Evolutionary conservation across 176 grass and related monocot species (phyloP).

Genomic region (Oropetium thomaeum): DNA sequence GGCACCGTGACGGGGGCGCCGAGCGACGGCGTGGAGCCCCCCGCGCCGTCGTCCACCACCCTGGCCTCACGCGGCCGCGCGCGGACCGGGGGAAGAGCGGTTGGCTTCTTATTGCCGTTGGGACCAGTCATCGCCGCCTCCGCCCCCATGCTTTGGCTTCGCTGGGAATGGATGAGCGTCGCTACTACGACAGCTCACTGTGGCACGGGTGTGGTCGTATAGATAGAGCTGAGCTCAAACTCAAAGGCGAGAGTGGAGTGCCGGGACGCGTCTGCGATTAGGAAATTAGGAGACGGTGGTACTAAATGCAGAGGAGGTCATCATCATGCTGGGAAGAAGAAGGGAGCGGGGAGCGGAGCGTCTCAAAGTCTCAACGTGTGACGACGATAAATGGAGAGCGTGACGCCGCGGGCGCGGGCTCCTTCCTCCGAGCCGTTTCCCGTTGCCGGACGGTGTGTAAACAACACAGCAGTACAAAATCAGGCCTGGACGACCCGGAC

Average conservation of each 20-base stretch:
- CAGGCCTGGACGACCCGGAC: no score
- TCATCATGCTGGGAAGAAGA: no score
- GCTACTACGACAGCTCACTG: background rate
- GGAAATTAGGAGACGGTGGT: background rate
- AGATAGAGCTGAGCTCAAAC: background rate
- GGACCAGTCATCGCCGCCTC: background rate
- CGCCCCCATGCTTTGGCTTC: background rate
- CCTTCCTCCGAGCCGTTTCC: no score
- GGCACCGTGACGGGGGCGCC: conserved; percentile 43
- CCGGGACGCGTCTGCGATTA: background rate
- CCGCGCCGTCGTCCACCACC: background rate
- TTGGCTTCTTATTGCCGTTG: background rate
- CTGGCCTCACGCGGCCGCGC: background rate
- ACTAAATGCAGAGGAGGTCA: background rate
- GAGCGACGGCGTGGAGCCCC: conserved; percentile 38
- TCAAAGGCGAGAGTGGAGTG: background rate
- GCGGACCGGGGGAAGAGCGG: conserved; percentile 4
- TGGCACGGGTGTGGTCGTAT: background rate
- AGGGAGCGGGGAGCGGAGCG: background rate
- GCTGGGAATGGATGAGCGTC: background rate
- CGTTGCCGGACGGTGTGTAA: no score
- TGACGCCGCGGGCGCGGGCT: background rate
- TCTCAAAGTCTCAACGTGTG: background rate
- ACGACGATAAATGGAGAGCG: background rate
- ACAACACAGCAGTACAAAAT: no score